Evolutionary conservation across 1,284 basidiomycete species (phyloP).

Genomic region (Sporisorium exsertum): DNA sequence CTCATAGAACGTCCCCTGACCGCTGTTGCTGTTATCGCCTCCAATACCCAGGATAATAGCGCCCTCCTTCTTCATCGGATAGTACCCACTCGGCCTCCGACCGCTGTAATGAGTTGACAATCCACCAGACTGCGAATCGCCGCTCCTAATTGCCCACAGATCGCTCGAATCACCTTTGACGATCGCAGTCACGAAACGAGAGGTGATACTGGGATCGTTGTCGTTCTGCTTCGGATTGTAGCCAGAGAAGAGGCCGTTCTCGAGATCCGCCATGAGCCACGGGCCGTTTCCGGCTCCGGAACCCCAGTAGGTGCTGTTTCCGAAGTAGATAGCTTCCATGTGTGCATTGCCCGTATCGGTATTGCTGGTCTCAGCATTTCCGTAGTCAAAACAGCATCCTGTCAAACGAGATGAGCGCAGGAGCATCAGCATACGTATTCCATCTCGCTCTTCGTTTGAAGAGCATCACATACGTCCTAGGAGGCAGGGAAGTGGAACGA

Average conservation of each 20-base stretch:
- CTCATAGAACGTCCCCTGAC: constrained; percentile 35
- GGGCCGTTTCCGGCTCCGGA: constrained; percentile 22
- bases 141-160: constrained; percentile 25
- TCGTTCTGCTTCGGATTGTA: constrained; percentile 24
- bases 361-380: constrained; percentile 31
- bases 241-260: constrained; percentile 25
- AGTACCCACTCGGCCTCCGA: constrained; percentile 23
- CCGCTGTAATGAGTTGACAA: constrained; percentile 25
- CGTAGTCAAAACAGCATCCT: constrained; percentile 38
- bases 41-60: constrained; percentile 40
- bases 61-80: constrained; percentile 39
- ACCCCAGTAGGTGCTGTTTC: constrained; percentile 24
- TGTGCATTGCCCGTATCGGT: constrained; percentile 13
- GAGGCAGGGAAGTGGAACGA: neutral
- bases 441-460: too few relatives aligned
- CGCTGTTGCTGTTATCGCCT: constrained; percentile 36
- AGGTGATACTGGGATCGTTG: constrained; percentile 13
- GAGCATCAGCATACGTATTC: too few relatives aligned
- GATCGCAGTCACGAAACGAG: constrained; percentile 23
- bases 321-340: constrained; percentile 46
- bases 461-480: too few relatives aligned
- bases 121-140: constrained; percentile 23
- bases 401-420: too few relatives aligned
- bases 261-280: constrained; percentile 28
- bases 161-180: constrained; percentile 38